phyloP scores from a whole-genome alignment of 306 rosid genomes.

The Cucurbita pepo region DNA sequence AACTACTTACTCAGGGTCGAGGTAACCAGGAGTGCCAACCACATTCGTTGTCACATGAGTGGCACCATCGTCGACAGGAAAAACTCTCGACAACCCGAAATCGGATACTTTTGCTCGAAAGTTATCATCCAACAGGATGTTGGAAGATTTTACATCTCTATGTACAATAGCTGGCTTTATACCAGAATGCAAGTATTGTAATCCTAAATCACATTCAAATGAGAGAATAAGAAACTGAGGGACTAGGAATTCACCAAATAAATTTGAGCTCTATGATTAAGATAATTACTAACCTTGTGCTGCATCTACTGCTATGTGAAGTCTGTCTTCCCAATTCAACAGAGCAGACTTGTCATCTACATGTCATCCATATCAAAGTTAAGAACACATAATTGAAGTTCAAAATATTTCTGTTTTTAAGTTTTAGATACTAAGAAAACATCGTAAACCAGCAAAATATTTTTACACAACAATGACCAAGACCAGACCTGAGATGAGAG shows the following conservation, averaged over 20 bases:
- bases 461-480: neutral
- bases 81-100: slow-evolving; percentile 11
- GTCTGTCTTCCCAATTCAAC: slow-evolving; percentile 7
- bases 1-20: slow-evolving; percentile 10
- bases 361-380: neutral
- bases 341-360: neutral
- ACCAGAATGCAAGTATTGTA: slow-evolving; percentile 8
- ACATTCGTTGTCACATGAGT: slow-evolving; percentile 12
- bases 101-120: slow-evolving; percentile 10
- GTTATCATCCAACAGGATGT: slow-evolving; percentile 3
- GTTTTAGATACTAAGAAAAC: no score
- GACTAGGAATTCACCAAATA: neutral
- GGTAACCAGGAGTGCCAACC: slow-evolving; percentile 12
- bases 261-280: neutral
- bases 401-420: no score
- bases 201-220: slow-evolving; percentile 2
- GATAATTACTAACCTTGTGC: slow-evolving; percentile 5
- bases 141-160: slow-evolving; percentile 11
- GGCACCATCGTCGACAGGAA: slow-evolving; percentile 4
- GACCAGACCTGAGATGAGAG: slow-evolving; percentile 22
- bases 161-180: slow-evolving; percentile 12
- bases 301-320: slow-evolving; percentile 10
- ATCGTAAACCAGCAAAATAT: neutral
- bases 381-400: neutral
- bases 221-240: neutral